These are phyloP conservation scores for Hebeloma cylindrosporum DNA, from an alignment of 768 basidiomycete genomes.

Conservation along the genomic window DNA sequence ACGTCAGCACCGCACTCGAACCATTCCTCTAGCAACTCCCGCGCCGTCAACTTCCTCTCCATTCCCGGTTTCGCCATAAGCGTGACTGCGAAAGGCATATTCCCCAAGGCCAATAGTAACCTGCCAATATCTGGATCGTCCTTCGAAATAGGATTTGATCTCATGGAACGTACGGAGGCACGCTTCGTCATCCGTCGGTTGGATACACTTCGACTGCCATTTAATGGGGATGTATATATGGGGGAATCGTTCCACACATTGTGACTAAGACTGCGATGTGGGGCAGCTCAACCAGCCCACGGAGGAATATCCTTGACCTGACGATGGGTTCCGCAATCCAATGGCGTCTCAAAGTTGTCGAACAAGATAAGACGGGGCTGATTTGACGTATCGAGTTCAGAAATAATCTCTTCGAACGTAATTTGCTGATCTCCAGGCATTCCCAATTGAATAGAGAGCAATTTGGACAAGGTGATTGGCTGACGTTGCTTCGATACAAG, in stretches of 20 bases:
- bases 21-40: conserved; percentile 14
- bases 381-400: conserved; percentile 19
- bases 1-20: too few species aligned
- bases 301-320: conserved; percentile 15
- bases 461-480: conserved; percentile 19
- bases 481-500: conserved; percentile 33
- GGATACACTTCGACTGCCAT: conserved; percentile 18
- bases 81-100: conserved; percentile 34
- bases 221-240: conserved; percentile 24
- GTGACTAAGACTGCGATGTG: conserved; percentile 31
- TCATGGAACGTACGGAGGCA: conserved; percentile 17
- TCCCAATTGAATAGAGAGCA: conserved; percentile 18
- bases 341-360: conserved; percentile 42
- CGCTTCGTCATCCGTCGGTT: conserved; percentile 16
- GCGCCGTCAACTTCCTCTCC: conserved; percentile 3
- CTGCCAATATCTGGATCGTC: conserved; percentile 16
- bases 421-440: conserved; percentile 19
- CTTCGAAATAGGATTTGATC: conserved; percentile 12
- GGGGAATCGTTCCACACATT: conserved; percentile 28
- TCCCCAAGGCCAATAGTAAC: conserved; percentile 24
- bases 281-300: conserved; percentile 18
- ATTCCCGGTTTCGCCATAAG: conserved; percentile 28
- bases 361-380: conserved; percentile 32
- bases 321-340: conserved; percentile 21
- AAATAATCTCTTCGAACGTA: conserved; percentile 17